Conservation (phyloP, 2,329 filamentous ascomycete genomes). For the Fusarium sarcochroum region DNA sequence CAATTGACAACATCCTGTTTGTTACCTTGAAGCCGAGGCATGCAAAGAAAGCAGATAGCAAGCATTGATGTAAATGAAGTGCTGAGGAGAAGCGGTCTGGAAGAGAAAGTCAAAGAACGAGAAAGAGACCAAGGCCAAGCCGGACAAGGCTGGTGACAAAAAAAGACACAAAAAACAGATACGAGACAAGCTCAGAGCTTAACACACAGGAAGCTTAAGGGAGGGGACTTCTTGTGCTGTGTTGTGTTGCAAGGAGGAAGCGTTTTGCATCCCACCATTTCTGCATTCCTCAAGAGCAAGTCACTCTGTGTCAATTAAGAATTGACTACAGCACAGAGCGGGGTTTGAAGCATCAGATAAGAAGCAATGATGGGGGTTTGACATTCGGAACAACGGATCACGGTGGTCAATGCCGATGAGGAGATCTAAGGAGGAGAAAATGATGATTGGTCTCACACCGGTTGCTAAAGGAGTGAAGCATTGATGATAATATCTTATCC, state of each 20-base stretch:
- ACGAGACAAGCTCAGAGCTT: slow-evolving; percentile 15
- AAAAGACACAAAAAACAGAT: slow-evolving; percentile 11
- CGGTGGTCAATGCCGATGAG: background rate
- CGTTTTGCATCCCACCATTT: slow-evolving; percentile 28
- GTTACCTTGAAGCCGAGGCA: background rate
- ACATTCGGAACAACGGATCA: slow-evolving; percentile 23
- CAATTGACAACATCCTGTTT: slow-evolving; percentile 12
- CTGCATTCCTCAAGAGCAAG: slow-evolving; percentile 10
- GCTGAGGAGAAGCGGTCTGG: slow-evolving; percentile 23
- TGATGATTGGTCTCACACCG: background rate
- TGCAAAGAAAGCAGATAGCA: slow-evolving; percentile 11
- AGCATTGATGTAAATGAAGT: background rate
- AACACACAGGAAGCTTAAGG: slow-evolving; percentile 1
- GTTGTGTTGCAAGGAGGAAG: background rate
- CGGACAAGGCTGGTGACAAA: background rate
- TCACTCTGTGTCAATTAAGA: slow-evolving; percentile 2
- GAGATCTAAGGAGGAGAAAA: background rate
- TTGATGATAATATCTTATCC: background rate
- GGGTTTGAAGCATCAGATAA: slow-evolving; percentile 36
- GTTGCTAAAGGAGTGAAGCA: background rate
- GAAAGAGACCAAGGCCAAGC: background rate
- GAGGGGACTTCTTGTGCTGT: too few relatives aligned
- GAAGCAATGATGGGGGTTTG: slow-evolving; percentile 14
- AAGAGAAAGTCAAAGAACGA: slow-evolving; percentile 1
- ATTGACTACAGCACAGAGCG: slow-evolving; percentile 9